These are phyloP conservation scores for Colletotrichum kahawae DNA, from an alignment of 2,329 filamentous ascomycete species.

Conservation along the genomic window DNA sequence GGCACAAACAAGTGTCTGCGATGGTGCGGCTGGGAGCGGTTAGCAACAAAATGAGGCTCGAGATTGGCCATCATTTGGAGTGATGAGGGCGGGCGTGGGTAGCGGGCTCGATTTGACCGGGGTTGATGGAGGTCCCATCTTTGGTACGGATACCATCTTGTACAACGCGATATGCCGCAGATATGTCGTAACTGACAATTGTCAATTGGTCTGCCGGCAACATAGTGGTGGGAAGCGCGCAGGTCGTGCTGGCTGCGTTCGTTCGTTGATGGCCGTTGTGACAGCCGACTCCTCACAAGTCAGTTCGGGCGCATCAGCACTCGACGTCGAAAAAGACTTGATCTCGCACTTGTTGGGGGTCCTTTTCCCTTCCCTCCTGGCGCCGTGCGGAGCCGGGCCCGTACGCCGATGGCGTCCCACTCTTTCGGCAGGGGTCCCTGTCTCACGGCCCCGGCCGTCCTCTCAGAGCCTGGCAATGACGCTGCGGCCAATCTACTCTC, in stretches of 20 bases:
- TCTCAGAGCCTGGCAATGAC: not conserved
- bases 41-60: not conserved
- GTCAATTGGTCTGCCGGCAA: not conserved
- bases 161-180: constrained; percentile 3
- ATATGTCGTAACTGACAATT: not conserved
- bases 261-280: not conserved
- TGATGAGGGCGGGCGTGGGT: not conserved
- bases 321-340: constrained; percentile 15
- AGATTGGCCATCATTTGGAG: not conserved
- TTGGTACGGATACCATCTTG: constrained; percentile 2
- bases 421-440: not conserved
- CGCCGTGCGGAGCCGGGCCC: not conserved
- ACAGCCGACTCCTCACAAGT: not conserved
- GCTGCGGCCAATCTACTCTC: not conserved
- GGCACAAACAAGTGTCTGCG: not conserved
- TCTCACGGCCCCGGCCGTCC: not conserved
- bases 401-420: not conserved
- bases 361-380: not conserved
- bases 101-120: not conserved
- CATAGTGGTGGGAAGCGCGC: not conserved
- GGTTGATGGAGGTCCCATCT: not conserved
- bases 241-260: not conserved
- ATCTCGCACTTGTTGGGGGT: not conserved
- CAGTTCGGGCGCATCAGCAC: not conserved
- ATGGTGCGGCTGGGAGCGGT: not conserved